Base-by-base conservation (phyloP, 352 stramenopile species). In the Phytophthora constricta region DNA sequence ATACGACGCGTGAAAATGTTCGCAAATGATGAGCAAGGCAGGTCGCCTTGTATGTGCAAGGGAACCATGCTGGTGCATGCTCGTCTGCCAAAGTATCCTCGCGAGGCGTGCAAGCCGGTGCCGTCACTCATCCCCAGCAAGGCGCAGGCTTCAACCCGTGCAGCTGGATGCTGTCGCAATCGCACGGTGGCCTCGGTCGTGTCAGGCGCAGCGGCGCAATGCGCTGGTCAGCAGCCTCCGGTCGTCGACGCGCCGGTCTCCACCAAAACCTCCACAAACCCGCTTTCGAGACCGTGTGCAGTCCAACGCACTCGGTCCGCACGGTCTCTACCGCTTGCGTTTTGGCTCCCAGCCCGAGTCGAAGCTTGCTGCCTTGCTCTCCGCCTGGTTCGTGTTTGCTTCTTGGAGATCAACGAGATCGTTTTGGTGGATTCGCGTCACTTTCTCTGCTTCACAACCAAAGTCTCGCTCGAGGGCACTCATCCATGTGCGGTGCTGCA, bases 361-460 rank as follows among this genome's bases (percentile, higher is more conserved):
- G 3, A 25, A 28, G 60, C 34, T 56, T 46, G 50, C n/a, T n/a
- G 41, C 34, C 52, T 19, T 28, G 37, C 53, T 65, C 55, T 57
- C 43, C 34, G 39, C 65, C 46, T 70, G 62, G 68, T 73, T 73
- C 53, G 46, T 28, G 58, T 64, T 64, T 65, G 58, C 65, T 28
- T 76, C 45, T 70, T 75, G 57, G 62, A 69, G 57, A 56, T 63
- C 41, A 71, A 39, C n/a, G 28, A 37, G 31, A 53, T 46, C 19
- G 27, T 63, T 62, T 72, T 72, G 65, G 53, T 72, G 58, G 46
- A 63, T n/a, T n/a, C n/a, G n/a, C n/a, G n/a, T n/a, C n/a, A n/a
- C 31, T 11, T 37, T 62, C 22, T 22, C 20, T n/a, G 19, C 13
- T 10, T 39, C 42, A 62, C 27, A 33, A 41, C 4, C 43, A 17